Conservation (phyloP, 2,329 filamentous ascomycete species). For the Microthyrium microscopicum region DNA sequence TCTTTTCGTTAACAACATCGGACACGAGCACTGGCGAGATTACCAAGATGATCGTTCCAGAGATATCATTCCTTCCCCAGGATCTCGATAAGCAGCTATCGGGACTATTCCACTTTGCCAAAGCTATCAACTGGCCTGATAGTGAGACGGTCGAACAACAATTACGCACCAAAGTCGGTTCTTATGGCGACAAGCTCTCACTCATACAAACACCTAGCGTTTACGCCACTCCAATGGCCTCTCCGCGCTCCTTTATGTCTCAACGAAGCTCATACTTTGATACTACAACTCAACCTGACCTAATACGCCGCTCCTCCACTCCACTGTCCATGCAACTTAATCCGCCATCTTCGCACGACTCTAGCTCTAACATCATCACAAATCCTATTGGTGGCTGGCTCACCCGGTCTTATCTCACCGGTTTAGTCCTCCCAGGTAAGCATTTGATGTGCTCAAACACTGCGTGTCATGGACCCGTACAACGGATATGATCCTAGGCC, state of each 20-base stretch:
- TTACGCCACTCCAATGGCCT: slow-evolving; percentile 22
- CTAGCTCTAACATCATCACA: not conserved
- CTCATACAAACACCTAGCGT: slow-evolving; percentile 12
- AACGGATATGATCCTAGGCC: no score
- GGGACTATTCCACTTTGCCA: slow-evolving; percentile 34
- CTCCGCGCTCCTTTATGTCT: slow-evolving; percentile 16
- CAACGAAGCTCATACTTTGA: slow-evolving; percentile 17
- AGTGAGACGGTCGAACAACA: slow-evolving; percentile 21
- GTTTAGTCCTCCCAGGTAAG: slow-evolving; percentile 36
- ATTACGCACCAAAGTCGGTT: slow-evolving; percentile 20
- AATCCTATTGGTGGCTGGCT: slow-evolving; percentile 28
- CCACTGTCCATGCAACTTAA: slow-evolving; percentile 11
- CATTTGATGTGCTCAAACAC: no score
- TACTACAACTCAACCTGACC: slow-evolving; percentile 13
- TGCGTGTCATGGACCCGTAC: no score
- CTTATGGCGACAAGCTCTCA: slow-evolving; percentile 12
- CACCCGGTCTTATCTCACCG: slow-evolving; percentile 37
- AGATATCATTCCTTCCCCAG: slow-evolving; percentile 18
- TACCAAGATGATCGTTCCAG: slow-evolving; percentile 5
- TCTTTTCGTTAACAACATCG: slow-evolving; percentile 11
- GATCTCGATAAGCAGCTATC: slow-evolving; percentile 27
- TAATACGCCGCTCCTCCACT: slow-evolving; percentile 14
- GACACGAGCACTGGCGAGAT: slow-evolving; percentile 9
- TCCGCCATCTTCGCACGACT: slow-evolving; percentile 3
- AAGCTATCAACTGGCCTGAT: slow-evolving; percentile 33